Evolutionary conservation across 2,329 filamentous ascomycete species (phyloP), one percentile per base, ranked within the genome.

Genomic region (Aspergillus piperis): DNA sequence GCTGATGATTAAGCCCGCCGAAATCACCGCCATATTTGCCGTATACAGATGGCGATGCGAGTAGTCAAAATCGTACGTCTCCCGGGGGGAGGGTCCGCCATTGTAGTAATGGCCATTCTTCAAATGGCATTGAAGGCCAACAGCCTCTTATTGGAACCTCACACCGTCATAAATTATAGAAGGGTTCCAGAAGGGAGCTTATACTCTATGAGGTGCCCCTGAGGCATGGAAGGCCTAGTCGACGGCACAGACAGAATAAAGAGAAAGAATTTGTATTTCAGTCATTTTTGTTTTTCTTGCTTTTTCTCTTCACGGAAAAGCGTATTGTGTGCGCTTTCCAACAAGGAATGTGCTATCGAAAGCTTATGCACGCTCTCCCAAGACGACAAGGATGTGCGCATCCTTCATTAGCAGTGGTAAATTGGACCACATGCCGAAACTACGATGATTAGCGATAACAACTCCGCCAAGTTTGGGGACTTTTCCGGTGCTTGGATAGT

Each of bases 41-140:
- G 27, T 25, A 21, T 58, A 62, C n/a, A 62, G 32, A 30, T 52
- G 57, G 5, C 42, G 61, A 25, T 60, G 32, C 10, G 61, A 55
- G 30, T 58, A 60, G 25, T 62, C 61, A n/a, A 59, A 59, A 19
- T 62, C 51, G n/a, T 54, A 60, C 8, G 55, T 57, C 50, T 60
- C 54, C 61, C 61, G 4, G 47, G 42, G 2, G 58, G 58, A 25
- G 59, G 54, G 19, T 23, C 36, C 10, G 36, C 21, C 19, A 27
- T 25, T 53, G 51, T 53, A 21, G n/a, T 39, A 27, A 23, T 41
- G 19, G 21, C 32, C 32, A 53, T 53, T 53, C 3, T 13, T 36
- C 7, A 42, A 19, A 17, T 42, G 39, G 39, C 17, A 42, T 42
- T 13, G 41, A 44, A 21, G 41, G 32, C 32, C 32, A 36, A 36